Conservation (phyloP, 139 green algal genomes). For the Picochlorum sp. region DNA sequence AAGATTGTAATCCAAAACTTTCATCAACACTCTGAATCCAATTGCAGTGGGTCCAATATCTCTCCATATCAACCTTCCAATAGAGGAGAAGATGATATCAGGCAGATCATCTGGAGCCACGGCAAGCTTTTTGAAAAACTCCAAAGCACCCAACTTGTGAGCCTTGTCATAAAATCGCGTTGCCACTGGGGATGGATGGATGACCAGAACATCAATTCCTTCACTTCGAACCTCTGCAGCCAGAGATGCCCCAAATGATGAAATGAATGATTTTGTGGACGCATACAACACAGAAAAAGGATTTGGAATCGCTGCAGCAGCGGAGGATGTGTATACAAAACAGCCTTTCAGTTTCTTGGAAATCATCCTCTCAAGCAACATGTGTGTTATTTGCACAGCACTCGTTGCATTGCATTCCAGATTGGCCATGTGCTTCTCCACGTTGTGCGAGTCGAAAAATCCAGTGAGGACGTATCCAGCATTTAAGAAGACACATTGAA, state of each 20-base stretch:
- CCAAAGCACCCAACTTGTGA: slow-evolving; percentile 75
- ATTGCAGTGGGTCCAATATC: slow-evolving; percentile 78
- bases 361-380: slow-evolving; percentile 79
- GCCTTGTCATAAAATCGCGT: slow-evolving; percentile 62
- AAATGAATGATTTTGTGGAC: slow-evolving; percentile 82
- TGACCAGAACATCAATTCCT: slow-evolving; percentile 89
- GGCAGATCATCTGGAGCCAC: slow-evolving; percentile 76
- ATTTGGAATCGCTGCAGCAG: slow-evolving; percentile 64
- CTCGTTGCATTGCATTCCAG: slow-evolving; percentile 86
- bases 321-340: slow-evolving; percentile 85
- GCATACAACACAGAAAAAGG: slow-evolving; percentile 83
- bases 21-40: slow-evolving; percentile 77
- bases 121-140: slow-evolving; percentile 88
- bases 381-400: slow-evolving; percentile 81
- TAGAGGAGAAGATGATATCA: slow-evolving; percentile 51
- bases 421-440: slow-evolving; percentile 69
- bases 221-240: slow-evolving; percentile 72
- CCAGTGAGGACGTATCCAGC: slow-evolving; percentile 91
- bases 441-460: slow-evolving; percentile 71
- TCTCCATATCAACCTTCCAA: slow-evolving; percentile 69
- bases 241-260: slow-evolving; percentile 77
- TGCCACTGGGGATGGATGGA: slow-evolving; percentile 89
- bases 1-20: slow-evolving; percentile 85
- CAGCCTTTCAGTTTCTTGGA: slow-evolving; percentile 65
- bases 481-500: slow-evolving; percentile 86